Conservation (phyloP, 2,329 filamentous ascomycete genomes). For the Fusarium sp. region DNA sequence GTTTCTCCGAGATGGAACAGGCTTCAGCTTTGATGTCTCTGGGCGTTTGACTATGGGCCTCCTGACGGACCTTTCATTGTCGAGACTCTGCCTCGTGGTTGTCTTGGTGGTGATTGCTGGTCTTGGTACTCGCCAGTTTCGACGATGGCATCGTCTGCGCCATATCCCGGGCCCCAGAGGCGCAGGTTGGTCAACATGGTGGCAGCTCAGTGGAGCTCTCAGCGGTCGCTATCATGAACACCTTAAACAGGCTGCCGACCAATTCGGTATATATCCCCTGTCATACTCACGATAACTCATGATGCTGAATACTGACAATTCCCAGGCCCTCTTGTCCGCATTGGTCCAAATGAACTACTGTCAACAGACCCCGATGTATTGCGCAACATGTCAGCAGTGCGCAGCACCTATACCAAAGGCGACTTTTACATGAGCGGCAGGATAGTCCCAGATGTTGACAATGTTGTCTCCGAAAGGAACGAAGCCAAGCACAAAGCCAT, state of each 20-base stretch:
- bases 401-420: conserved; percentile 52
- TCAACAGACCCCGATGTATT: conserved; percentile 55
- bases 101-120: background rate
- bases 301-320: background rate
- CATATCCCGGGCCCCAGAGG: conserved; percentile 44
- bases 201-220: conserved; percentile 45
- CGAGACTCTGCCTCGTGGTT: background rate
- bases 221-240: conserved; percentile 45
- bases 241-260: conserved; percentile 40
- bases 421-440: conserved; percentile 62
- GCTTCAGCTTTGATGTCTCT: background rate
- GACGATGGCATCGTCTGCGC: conserved; percentile 43
- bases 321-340: conserved; percentile 52
- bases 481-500: conserved; percentile 59
- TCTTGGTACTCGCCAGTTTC: conserved; percentile 13
- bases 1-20: background rate
- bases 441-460: conserved; percentile 66
- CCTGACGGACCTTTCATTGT: background rate
- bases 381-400: conserved; percentile 52
- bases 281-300: background rate
- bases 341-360: conserved; percentile 57
- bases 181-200: conserved; percentile 46
- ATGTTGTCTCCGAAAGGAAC: conserved; percentile 63
- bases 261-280: conserved; percentile 32
- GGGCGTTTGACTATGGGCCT: conserved; percentile 25